A percentile compares a stretch with the other conserved stretches of the same genome.
These are phyloP conservation scores for Torulaspora globosa DNA, from an alignment of 1,139 yeast species.

Conservation along the genomic window DNA sequence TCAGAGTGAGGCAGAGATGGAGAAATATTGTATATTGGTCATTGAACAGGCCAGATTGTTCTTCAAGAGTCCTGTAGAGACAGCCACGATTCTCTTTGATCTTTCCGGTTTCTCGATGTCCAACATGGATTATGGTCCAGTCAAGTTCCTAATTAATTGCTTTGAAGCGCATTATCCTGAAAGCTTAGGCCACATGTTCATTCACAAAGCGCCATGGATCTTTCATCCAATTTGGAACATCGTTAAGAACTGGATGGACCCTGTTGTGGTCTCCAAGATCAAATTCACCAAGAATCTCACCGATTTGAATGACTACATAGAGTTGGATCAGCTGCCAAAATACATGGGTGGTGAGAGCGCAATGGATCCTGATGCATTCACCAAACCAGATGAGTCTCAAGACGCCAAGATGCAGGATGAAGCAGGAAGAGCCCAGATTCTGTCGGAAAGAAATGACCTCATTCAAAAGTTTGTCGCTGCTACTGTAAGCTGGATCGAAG, in stretches of 20 bases:
- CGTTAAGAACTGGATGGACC: constrained; percentile 82
- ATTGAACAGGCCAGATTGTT: constrained; percentile 69
- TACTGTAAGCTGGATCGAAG: constrained; percentile 67
- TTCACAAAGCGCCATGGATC: constrained; percentile 89
- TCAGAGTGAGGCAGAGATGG: constrained; percentile 64
- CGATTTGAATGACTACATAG: constrained; percentile 58
- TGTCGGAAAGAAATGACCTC: constrained; percentile 47
- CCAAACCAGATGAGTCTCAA: constrained; percentile 45
- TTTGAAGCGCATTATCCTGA: constrained; percentile 91
- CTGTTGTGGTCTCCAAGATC: constrained; percentile 79
- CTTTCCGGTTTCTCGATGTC: constrained; percentile 67
- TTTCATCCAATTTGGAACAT: constrained; percentile 83
- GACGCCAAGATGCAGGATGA: constrained; percentile 47
- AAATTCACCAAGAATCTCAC: constrained; percentile 59
- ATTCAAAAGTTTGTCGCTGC: constrained; percentile 49
- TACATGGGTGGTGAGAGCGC: constrained; percentile 65
- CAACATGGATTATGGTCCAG: constrained; percentile 81
- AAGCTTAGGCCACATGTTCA: constrained; percentile 65
- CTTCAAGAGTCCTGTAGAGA: constrained; percentile 60
- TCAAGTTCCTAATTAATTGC: constrained; percentile 68
- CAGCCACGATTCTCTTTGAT: constrained; percentile 73
- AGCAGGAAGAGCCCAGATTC: constrained; percentile 41
- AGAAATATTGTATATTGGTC: constrained; percentile 57
- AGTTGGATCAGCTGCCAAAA: constrained; percentile 50
- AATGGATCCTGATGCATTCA: constrained; percentile 39